These are phyloP conservation scores for Trichophyton benhamiae DNA, from an alignment of 2,329 filamentous ascomycete genomes.

Conservation along the genomic window DNA sequence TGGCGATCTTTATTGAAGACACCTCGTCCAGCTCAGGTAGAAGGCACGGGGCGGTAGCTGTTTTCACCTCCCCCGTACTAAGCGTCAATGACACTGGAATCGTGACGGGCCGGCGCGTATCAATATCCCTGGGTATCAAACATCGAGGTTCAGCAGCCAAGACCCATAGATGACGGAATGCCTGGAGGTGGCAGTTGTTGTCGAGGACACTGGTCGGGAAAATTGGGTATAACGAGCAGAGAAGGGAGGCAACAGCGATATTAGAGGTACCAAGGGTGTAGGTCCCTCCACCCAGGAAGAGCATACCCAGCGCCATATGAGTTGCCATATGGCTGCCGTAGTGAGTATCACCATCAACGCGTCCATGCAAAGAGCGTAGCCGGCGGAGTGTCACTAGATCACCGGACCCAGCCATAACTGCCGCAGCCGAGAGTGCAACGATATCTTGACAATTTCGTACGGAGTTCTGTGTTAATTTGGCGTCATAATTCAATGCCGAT, in stretches of 20 bases:
- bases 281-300: constrained; percentile 87
- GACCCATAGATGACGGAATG: constrained; percentile 95
- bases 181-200: constrained; percentile 88
- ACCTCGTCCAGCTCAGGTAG: constrained; percentile 36
- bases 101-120: constrained; percentile 66
- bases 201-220: constrained; percentile 84
- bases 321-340: constrained; percentile 91
- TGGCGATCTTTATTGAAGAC: constrained; percentile 27
- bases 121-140: constrained; percentile 73
- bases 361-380: constrained; percentile 74
- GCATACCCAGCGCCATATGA: constrained; percentile 77
- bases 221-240: constrained; percentile 87
- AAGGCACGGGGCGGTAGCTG: constrained; percentile 44
- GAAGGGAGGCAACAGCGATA: constrained; percentile 69
- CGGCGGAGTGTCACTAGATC: constrained; percentile 76
- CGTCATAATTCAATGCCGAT: constrained; percentile 58
- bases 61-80: constrained; percentile 27
- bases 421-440: constrained; percentile 66
- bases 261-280: constrained; percentile 84
- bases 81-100: constrained; percentile 58
- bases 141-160: constrained; percentile 82
- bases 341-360: constrained; percentile 68
- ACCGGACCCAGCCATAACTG: constrained; percentile 91
- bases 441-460: constrained; percentile 86
- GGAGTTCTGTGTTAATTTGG: constrained; percentile 68